Evolutionary conservation across 345 rosid species (phyloP).

Genomic region (Zanthoxylum bungeanum): DNA sequence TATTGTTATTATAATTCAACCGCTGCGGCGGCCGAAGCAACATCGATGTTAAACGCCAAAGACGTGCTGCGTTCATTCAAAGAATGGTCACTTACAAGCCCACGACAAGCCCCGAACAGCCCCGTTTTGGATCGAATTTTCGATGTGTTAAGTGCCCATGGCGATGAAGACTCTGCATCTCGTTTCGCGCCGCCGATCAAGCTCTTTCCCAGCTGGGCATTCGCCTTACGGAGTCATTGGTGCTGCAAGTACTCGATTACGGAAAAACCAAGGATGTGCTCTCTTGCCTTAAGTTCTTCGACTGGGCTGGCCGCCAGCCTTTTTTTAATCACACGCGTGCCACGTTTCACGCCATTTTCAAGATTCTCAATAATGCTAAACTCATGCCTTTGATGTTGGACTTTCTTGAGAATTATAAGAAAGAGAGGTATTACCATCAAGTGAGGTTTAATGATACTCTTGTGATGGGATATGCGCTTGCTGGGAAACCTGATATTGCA

Average conservation of each 20-base stretch:
- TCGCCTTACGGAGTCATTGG: slow-evolving; percentile 50
- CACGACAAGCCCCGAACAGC: slow-evolving; percentile 22
- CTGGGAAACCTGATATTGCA: slow-evolving; percentile 65
- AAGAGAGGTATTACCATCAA: slow-evolving; percentile 7
- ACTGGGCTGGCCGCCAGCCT: slow-evolving; percentile 81
- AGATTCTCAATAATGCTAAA: slow-evolving; percentile 55
- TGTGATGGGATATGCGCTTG: slow-evolving; percentile 72
- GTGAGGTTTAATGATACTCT: slow-evolving; percentile 49
- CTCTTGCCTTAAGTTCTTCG: slow-evolving; percentile 80
- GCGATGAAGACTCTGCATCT: slow-evolving; percentile 23
- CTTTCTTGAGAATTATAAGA: slow-evolving; percentile 37
- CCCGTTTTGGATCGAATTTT: slow-evolving; percentile 39
- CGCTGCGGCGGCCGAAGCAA: background rate
- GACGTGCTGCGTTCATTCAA: slow-evolving; percentile 42
- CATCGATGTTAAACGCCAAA: slow-evolving; percentile 30
- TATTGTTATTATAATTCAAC: no score
- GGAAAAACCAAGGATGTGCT: slow-evolving; percentile 44
- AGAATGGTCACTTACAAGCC: no score
- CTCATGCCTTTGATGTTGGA: slow-evolving; percentile 39
- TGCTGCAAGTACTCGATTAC: slow-evolving; percentile 54
- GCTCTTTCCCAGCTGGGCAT: slow-evolving; percentile 46
- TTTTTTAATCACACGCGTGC: slow-evolving; percentile 60
- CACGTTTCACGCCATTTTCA: slow-evolving; percentile 66
- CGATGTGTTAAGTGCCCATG: slow-evolving; percentile 29
- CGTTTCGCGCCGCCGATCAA: slow-evolving; percentile 21